These are phyloP conservation scores for Musa troglodytarum DNA, from an alignment of 176 grass and related monocot species.

Conservation along the genomic window DNA sequence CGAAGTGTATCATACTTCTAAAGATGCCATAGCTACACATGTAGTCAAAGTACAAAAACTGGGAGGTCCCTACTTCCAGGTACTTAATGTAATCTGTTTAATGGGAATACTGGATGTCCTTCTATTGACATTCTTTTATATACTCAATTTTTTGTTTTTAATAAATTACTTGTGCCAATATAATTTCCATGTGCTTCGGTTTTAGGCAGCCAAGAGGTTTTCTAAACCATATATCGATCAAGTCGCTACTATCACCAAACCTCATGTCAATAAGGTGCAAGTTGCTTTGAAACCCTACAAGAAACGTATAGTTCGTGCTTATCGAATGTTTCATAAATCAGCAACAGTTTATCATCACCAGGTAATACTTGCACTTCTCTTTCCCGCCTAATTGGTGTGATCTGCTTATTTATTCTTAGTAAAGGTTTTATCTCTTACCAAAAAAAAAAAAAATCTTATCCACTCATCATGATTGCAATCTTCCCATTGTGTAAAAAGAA, in stretches of 20 bases:
- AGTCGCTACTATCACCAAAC: conserved; percentile 10
- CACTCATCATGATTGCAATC: too few species aligned
- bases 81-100: neutral
- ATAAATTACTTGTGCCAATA: neutral
- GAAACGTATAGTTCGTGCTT: neutral
- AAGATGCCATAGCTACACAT: neutral
- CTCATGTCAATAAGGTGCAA: conserved; percentile 11
- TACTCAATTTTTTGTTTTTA: neutral
- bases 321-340: conserved; percentile 9
- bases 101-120: neutral
- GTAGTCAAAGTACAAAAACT: neutral
- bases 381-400: neutral
- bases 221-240: conserved; percentile 20
- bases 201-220: conserved; percentile 12
- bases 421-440: neutral
- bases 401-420: neutral
- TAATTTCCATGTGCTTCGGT: neutral
- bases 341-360: conserved; percentile 15
- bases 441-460: neutral
- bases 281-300: conserved; percentile 18
- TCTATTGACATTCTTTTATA: neutral
- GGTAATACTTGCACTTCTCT: conserved; percentile 3
- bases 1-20: conserved; percentile 3
- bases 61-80: conserved; percentile 10
- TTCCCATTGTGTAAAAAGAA: too few species aligned